A percentile compares a stretch with the other conserved stretches of the same genome.
phyloP scores from a whole-genome alignment of 768 basidiomycete species.

The Hygrophorus pudorinus region DNA sequence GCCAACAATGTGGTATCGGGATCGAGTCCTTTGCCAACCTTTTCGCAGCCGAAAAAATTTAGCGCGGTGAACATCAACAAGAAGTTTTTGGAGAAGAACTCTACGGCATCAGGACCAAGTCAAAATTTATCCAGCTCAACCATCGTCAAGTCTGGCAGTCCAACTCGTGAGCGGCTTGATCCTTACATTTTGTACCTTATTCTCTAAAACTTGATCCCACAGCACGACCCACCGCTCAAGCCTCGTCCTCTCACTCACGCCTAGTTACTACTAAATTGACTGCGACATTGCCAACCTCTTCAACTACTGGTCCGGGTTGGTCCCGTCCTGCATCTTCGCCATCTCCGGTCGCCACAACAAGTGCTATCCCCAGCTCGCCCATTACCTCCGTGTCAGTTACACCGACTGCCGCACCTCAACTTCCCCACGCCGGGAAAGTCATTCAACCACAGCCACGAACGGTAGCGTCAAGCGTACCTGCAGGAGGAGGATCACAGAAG shows the following conservation, averaged over 20 bases:
- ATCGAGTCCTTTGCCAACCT: slow-evolving; percentile 27
- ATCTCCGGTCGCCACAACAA: slow-evolving; percentile 37
- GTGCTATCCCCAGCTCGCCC: slow-evolving; percentile 30
- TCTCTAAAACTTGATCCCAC: slow-evolving; percentile 12
- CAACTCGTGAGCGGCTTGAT: slow-evolving; percentile 35
- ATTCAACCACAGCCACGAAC: slow-evolving; percentile 57
- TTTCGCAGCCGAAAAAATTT: slow-evolving; percentile 72
- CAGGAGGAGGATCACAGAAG: slow-evolving; percentile 20
- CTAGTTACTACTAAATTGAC: slow-evolving; percentile 86
- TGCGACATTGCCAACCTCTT: slow-evolving; percentile 45
- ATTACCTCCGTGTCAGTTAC: slow-evolving; percentile 24
- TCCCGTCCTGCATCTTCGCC: slow-evolving; percentile 69
- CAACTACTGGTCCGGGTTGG: slow-evolving; percentile 60
- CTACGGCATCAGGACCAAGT: slow-evolving; percentile 40
- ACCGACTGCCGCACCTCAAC: slow-evolving; percentile 32
- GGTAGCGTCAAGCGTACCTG: slow-evolving; percentile 6
- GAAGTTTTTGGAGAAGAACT: slow-evolving; percentile 91
- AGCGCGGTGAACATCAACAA: slow-evolving; percentile 90
- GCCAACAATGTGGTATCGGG: slow-evolving; percentile 5
- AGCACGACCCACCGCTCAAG: slow-evolving; percentile 52
- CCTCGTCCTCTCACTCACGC: slow-evolving; percentile 57
- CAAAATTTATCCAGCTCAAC: slow-evolving; percentile 33
- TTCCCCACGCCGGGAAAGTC: slow-evolving; percentile 52
- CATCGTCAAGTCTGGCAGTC: slow-evolving; percentile 38
- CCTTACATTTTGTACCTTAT: slow-evolving; percentile 5